Percentiles rank a stretch among this genome's conserved stretches.
Conservation (phyloP, 352 stramenopile genomes). For the Globisporangium okanoganense region DNA sequence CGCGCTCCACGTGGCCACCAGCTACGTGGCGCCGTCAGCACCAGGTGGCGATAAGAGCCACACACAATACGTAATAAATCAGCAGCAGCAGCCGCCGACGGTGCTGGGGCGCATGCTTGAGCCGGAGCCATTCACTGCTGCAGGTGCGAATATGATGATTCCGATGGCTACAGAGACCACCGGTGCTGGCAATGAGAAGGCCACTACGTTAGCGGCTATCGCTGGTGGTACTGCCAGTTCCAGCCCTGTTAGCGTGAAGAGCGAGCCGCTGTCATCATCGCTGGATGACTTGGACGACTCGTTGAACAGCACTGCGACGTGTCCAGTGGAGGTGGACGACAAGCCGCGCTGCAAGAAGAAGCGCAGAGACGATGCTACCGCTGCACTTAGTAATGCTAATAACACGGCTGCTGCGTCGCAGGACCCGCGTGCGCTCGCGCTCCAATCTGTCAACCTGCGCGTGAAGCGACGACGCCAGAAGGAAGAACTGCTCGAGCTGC, state of each 20-base stretch:
- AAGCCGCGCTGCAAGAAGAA: constrained; percentile 12
- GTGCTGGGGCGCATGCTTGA: constrained; percentile 2
- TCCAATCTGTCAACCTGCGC: constrained; percentile 11
- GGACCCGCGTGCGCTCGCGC: constrained; percentile 8
- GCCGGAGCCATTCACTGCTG: not conserved
- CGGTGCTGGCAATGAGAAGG: no score
- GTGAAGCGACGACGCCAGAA: constrained; percentile 12
- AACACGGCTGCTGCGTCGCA: not conserved
- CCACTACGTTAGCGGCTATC: no score
- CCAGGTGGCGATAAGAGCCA: not conserved
- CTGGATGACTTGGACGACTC: not conserved
- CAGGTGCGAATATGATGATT: not conserved
- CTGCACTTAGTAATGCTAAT: no score
- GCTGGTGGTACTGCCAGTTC: not conserved
- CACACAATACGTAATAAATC: not conserved
- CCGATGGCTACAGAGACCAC: not conserved
- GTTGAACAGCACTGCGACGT: not conserved
- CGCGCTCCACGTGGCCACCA: not conserved
- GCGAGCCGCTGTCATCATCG: not conserved
- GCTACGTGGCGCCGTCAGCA: not conserved
- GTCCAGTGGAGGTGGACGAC: constrained; percentile 2
- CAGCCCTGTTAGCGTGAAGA: not conserved
- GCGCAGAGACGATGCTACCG: not conserved
- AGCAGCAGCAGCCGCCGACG: not conserved
- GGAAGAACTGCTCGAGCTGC: constrained; percentile 14